Base-by-base conservation (phyloP, 768 basidiomycete species). In the Dioszegia crocea region DNA sequence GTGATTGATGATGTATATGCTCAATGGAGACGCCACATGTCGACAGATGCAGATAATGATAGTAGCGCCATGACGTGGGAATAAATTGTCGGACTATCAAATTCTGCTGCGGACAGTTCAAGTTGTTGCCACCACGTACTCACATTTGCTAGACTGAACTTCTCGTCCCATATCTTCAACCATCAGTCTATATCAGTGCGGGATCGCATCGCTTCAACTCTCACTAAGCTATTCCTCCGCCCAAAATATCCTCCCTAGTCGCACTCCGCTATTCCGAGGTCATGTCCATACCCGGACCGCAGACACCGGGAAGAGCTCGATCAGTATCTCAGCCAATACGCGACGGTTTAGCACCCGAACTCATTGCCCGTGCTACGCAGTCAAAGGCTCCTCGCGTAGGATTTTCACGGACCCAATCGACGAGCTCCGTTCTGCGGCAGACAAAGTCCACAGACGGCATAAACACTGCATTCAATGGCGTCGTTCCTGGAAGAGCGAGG, bases 401-500 rank as follows among this genome's bases (percentile, higher is more conserved):
- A 33, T 59, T 64, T 12, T 27, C 55, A 4, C 59, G 71, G 0
- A 57, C 71, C 0, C 64, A 67, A 19, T 70, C 68, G 14, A 57
- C 66, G 3, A 61, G 56, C 40, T 43, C 57, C 19, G 59, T 69
- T 19, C 55, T 56, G 24, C 59, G 56, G 19, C 26, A 49, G 6
- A 26, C 41, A 5, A 49, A 53, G 40, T 53, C 51, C 16, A 27
- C 23, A 23, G 51, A 53, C 3, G 39, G 24, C 3, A 24, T 38
- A 10, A 36, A 21, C 23, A 38, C 19, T 30, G 21, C 24, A 16
- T 39, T 36, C 24, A 24, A 24, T 12, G n/a, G 19, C 27, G 36
- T 5, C 48, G 54, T n/a, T n/a, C n/a, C n/a, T n/a, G 56, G 75
- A 70, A 36, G 77, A 30, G 77, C 74, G 24, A 65, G 77, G 51